Conservation (phyloP, 352 stramenopile genomes). For the Phytophthora multivora region DNA sequence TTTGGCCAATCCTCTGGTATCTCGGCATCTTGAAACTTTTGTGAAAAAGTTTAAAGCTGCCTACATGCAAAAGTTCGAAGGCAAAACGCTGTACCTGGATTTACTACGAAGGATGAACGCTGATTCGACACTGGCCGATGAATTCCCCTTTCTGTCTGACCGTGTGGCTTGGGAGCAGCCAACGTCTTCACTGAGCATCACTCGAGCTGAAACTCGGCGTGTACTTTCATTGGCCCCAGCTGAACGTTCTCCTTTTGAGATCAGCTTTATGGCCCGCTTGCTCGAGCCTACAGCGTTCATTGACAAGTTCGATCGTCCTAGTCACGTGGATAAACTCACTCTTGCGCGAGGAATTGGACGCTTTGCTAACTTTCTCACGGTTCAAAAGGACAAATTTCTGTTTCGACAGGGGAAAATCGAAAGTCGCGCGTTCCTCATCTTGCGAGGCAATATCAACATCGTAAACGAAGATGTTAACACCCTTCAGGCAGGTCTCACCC, state of each 20-base stretch:
- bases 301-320: conserved; percentile 69
- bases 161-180: conserved; percentile 63
- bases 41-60: conserved; percentile 80
- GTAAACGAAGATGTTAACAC: conserved; percentile 73
- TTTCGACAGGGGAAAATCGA: conserved; percentile 80
- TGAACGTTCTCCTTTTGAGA: conserved; percentile 45
- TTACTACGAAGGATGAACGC: conserved; percentile 65
- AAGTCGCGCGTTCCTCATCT: conserved; percentile 78
- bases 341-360: conserved; percentile 55
- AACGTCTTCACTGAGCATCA: conserved; percentile 65
- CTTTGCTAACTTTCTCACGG: conserved; percentile 58
- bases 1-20: conserved; percentile 68
- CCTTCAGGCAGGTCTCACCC: conserved; percentile 21
- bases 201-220: conserved; percentile 68
- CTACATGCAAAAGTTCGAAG: conserved; percentile 78
- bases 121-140: conserved; percentile 54
- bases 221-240: conserved; percentile 49
- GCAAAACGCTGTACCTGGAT: conserved; percentile 77
- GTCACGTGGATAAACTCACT: conserved; percentile 48
- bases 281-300: conserved; percentile 65
- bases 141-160: conserved; percentile 61
- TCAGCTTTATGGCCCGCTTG: conserved; percentile 60
- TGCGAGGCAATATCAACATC: conserved; percentile 77
- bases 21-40: conserved; percentile 71
- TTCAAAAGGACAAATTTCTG: conserved; percentile 57